phyloP scores from a whole-genome alignment of 495 filamentous ascomycete species.

The Penicillium riverlandense region DNA sequence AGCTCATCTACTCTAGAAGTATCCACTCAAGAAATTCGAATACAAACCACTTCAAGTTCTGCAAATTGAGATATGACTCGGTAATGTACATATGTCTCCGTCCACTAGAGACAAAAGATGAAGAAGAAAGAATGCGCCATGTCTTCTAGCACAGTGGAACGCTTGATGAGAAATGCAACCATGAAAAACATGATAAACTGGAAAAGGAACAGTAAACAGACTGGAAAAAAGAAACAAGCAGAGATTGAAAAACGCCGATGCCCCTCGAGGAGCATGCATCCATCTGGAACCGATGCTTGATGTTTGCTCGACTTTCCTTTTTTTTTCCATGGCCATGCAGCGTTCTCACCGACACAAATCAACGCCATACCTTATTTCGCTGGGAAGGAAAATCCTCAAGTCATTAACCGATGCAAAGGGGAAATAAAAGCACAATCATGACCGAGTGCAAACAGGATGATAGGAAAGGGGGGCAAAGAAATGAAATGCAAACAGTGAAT shows the following conservation, averaged over 20 bases:
- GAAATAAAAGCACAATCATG: not conserved
- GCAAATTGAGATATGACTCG: no score
- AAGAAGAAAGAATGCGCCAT: not conserved
- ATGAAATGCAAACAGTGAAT: not conserved
- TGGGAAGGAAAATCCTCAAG: not conserved
- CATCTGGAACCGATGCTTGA: no score
- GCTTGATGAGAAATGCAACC: not conserved
- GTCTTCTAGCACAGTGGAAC: not conserved
- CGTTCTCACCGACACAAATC: not conserved
- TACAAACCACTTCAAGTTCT: no score
- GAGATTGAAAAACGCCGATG: not conserved
- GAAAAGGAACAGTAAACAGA: not conserved
- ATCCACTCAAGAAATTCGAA: no score
- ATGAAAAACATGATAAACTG: not conserved
- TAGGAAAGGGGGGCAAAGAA: slow-evolving; percentile 5
- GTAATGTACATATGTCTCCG: not conserved
- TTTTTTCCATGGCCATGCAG: not conserved
- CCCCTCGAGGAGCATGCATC: no score
- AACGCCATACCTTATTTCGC: not conserved
- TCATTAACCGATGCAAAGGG: not conserved
- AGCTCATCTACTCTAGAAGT: no score
- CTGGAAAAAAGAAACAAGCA: not conserved
- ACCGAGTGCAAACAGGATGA: not conserved
- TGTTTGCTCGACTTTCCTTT: not conserved
- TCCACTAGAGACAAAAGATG: no score